A percentile compares a stretch with the other conserved stretches of the same genome.
Conservation (phyloP, 2,329 filamentous ascomycete species). For the Ophiostoma ips region DNA sequence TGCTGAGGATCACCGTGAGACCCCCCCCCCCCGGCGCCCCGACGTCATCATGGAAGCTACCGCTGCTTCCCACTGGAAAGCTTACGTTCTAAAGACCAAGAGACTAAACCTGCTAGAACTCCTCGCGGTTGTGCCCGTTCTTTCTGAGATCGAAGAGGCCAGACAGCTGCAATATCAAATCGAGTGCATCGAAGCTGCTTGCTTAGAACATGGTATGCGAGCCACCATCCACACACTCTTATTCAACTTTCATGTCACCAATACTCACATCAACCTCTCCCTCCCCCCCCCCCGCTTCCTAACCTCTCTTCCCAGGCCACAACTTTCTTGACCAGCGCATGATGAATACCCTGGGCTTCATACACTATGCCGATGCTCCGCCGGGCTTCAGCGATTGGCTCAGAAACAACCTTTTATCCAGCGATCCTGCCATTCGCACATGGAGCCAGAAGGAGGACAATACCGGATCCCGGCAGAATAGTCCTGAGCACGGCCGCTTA, state of each 20-base stretch:
- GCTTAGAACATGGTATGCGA: constrained; percentile 32
- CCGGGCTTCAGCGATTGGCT: constrained; percentile 37
- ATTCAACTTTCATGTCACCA: not conserved
- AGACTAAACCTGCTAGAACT: constrained; percentile 21
- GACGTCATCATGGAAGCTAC: too few relatives aligned
- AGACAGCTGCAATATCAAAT: constrained; percentile 42
- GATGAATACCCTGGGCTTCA: constrained; percentile 24
- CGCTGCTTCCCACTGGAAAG: too few relatives aligned
- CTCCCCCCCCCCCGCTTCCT: too few relatives aligned
- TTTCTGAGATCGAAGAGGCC: constrained; percentile 44
- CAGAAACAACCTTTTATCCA: constrained; percentile 34
- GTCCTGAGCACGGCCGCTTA: constrained; percentile 12
- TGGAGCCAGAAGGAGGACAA: constrained; percentile 25
- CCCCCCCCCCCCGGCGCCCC: not conserved
- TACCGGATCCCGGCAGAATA: constrained; percentile 14
- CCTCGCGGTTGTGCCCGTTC: constrained; percentile 26
- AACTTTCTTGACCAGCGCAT: constrained; percentile 28
- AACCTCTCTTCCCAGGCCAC: constrained; percentile 28
- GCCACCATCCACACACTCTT: not conserved
- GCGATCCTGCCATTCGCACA: constrained; percentile 33
- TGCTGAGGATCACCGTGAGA: constrained; percentile 36
- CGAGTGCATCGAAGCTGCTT: constrained; percentile 41
- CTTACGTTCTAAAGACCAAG: too few relatives aligned
- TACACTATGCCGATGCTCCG: constrained; percentile 27
- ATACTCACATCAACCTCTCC: not conserved